A percentile compares a stretch with the other conserved stretches of the same genome.
Conservation (phyloP, 2,329 filamentous ascomycete species). For the Talaromyces atroroseus region DNA sequence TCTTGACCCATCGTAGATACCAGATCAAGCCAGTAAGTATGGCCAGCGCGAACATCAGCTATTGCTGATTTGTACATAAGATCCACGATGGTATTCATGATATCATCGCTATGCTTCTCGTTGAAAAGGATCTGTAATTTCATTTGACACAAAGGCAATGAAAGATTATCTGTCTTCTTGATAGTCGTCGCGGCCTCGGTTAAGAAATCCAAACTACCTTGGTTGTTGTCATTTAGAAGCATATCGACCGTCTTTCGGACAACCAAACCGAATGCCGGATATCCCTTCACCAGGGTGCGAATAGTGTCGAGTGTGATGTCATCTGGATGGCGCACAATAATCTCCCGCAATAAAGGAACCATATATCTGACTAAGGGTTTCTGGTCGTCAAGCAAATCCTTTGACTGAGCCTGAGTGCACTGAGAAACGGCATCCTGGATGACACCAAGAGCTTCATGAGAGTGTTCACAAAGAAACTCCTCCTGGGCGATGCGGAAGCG, state of each 20-base stretch:
- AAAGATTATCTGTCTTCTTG: slow-evolving; percentile 36
- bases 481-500: slow-evolving; percentile 36
- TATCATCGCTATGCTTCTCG: slow-evolving; percentile 22
- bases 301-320: slow-evolving; percentile 24
- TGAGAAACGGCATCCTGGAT: slow-evolving; percentile 28
- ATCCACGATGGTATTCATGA: slow-evolving; percentile 31
- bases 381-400: slow-evolving; percentile 6
- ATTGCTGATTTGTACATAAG: slow-evolving; percentile 37
- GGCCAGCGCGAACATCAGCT: slow-evolving; percentile 28
- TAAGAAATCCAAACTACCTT: slow-evolving; percentile 19
- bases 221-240: slow-evolving; percentile 25
- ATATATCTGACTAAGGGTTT: slow-evolving; percentile 21
- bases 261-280: slow-evolving; percentile 22
- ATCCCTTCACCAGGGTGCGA: slow-evolving; percentile 25
- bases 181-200: slow-evolving; percentile 32
- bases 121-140: slow-evolving; percentile 39
- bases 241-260: slow-evolving; percentile 29
- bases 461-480: slow-evolving; percentile 33
- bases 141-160: slow-evolving; percentile 38
- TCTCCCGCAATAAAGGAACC: slow-evolving; percentile 26
- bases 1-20: slow-evolving; percentile 34
- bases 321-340: slow-evolving; percentile 31
- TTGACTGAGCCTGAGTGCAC: slow-evolving; percentile 10
- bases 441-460: slow-evolving; percentile 28
- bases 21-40: slow-evolving; percentile 35